phyloP scores from a whole-genome alignment of 805 yeast species.

The Candida orba region DNA sequence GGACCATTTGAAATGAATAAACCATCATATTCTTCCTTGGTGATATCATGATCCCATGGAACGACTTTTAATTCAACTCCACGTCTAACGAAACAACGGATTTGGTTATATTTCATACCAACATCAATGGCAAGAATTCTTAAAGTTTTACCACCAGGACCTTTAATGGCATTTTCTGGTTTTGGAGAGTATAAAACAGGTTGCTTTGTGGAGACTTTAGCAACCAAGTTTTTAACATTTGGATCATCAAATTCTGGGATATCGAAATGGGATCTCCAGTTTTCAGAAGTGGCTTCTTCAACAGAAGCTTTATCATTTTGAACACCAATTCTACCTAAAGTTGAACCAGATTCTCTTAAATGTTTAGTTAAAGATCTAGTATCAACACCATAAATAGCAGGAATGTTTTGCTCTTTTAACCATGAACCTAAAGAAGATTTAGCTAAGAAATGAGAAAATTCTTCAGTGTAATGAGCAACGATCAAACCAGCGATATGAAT shows the following conservation, averaged over 20 bases:
- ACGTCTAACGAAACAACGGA: constrained; percentile 90
- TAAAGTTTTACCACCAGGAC: constrained; percentile 68
- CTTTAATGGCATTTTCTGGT: constrained; percentile 41
- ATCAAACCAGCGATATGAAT: constrained; percentile 96
- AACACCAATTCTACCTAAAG: constrained; percentile 79
- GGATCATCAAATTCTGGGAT: constrained; percentile 92
- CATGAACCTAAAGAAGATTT: constrained; percentile 86
- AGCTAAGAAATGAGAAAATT: constrained; percentile 91
- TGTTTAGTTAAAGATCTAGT: constrained; percentile 92
- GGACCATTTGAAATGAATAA: constrained; percentile 97
- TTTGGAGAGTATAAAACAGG: constrained; percentile 76
- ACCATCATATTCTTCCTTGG: constrained; percentile 84
- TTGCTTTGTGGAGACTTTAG: constrained; percentile 73
- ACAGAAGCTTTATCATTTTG: constrained; percentile 36
- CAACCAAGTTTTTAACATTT: constrained; percentile 84
- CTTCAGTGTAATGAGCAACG: constrained; percentile 94
- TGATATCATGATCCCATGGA: constrained; percentile 89
- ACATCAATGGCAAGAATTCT: constrained; percentile 90
- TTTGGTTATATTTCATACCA: constrained; percentile 97
- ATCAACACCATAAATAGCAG: constrained; percentile 97
- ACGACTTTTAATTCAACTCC: constrained; percentile 96
- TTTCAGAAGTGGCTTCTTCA: constrained; percentile 26
- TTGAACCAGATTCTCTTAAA: constrained; percentile 88
- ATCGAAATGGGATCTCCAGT: constrained; percentile 60
- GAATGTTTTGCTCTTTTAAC: constrained; percentile 86